Base-by-base conservation (phyloP, 192 early-diverging fungal species). In the Dissophora ornata region DNA sequence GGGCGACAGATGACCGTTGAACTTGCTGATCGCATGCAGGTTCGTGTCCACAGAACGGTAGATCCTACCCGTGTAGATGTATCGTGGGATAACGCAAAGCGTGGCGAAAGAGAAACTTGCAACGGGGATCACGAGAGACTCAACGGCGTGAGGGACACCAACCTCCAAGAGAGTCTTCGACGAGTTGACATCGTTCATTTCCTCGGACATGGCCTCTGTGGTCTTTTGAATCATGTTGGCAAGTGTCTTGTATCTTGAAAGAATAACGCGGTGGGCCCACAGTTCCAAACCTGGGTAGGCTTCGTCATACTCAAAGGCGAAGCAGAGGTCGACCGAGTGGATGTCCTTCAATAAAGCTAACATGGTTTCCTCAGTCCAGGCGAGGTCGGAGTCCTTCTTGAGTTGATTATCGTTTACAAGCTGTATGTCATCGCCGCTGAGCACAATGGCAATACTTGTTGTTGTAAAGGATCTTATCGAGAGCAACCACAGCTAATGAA, bases 281-380 rank as follows among this genome's bases (percentile, higher is more conserved):
- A 65, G 19, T 6, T 51, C 62, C 12, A 65, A 15, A 9, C 44
- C 32, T 8, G 51, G 13, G 29, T 54, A 24, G 12, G n/a, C 4
- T 18, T 54, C 45, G 40, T 55, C 51, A n/a, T 38, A 53, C 1
- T 38, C n/a, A n/a, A 65, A 55, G 6, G 32, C 25, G 29, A 65
- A 55, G 51, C 62, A 54, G 1, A 50, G 2, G n/a, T 65, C 62
- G 12, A 65, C 62, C 15, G 51, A 33, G 28, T 44, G n/a, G 51
- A 44, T 1, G 6, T 65, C 62, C 19, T 46, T 54, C 0, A 65
- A 40, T 10, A 65, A 15, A 9, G 40, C 22, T 13, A 32, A 11
- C 29, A 65, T 46, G 21, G 45, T 46, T 7, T 34, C 29, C 1
- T 28, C 2, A 12, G 18, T 26, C 25, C 41, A 52, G 26, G 10